Conservation (phyloP, 2,329 filamentous ascomycete species). For the Ceratocystis eucalypticola region DNA sequence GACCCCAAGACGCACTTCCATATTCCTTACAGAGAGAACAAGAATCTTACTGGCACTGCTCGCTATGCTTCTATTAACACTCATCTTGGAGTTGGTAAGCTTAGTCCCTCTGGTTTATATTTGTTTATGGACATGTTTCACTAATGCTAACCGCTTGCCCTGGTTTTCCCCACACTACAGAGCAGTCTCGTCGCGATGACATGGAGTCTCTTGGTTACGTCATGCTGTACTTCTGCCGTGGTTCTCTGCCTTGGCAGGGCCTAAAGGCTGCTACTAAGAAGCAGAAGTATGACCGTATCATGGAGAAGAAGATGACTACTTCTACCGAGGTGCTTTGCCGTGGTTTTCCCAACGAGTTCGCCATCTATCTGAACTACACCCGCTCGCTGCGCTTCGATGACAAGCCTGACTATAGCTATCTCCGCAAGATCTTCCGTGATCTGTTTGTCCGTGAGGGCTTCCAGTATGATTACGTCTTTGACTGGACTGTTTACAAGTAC, state of each 20-base stretch:
- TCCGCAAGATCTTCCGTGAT: conserved; percentile 99
- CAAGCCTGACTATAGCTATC: conserved; percentile 99
- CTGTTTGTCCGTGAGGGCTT: conserved; percentile 97
- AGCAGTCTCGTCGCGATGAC: conserved; percentile 97
- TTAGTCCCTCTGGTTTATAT: neutral
- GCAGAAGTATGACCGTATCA: conserved; percentile 99
- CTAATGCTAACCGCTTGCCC: neutral
- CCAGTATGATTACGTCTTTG: conserved; percentile 99
- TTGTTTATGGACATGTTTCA: no score
- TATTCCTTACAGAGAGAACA: conserved; percentile 99
- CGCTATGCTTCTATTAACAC: conserved; percentile 99
- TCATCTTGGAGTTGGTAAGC: conserved; percentile 78
- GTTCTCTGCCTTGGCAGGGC: conserved; percentile 96
- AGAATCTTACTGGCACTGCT: conserved; percentile 97
- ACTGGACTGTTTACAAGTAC: conserved; percentile 99
- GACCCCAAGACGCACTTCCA: conserved; percentile 99
- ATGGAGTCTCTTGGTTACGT: conserved; percentile 99
- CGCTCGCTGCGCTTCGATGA: conserved; percentile 97
- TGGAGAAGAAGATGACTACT: conserved; percentile 99
- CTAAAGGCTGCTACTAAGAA: conserved; percentile 98
- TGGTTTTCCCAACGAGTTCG: conserved; percentile 98
- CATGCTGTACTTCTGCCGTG: conserved; percentile 99
- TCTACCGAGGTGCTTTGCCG: conserved; percentile 97
- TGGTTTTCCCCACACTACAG: conserved; percentile 26
- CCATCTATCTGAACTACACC: conserved; percentile 99